Evolutionary conservation across 2,329 filamentous ascomycete genomes (phyloP), one percentile per base, ranked within the genome.

Genomic region (Botrytis fabae): DNA sequence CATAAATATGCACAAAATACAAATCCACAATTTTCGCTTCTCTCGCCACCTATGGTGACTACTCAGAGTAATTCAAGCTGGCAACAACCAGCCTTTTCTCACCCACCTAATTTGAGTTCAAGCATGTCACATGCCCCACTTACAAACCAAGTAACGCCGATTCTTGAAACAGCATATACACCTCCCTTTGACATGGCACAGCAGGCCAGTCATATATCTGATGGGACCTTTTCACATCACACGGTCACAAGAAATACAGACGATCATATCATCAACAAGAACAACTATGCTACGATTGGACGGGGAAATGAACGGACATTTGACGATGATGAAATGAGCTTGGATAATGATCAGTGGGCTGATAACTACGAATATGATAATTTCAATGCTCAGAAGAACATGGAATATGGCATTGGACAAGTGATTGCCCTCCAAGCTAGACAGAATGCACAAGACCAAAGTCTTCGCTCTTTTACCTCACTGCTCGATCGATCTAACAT

Each of bases 401-500:
- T 66, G n/a, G 60, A 57, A n/a, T 28, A 57, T 57, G 61, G 60
- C n/a, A 35, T 71, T 65, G 60, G 44, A 2, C 46, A 38, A n/a
- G 38, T 79, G 7, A 77, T 80, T 32, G 78, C 79, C 25, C 74
- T 79, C 22, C 78, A 81, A 71, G 78, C 77, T 44, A 73, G 75
- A 20, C 79, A 80, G 70, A 75, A 79, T 63, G 73, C 70, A 16
- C 76, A 79, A 25, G 77, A 82, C 66, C 78, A 81, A 18, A 80
- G 81, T 71, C 79, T 84, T 48, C 82, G 85, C 62, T 85, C 84
- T 5, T 85, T 85, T 75, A 85, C 82, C 7, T 85, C 83, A 12
- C 85, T 85, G 66, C 78, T 81, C 22, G 76, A 80, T 65, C 73
- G 77, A 7, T 84, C 85, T 51, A 83, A 86, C 71, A 84, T 86